Conservation (phyloP, 2,329 filamentous ascomycete species). For the Curvularia hawaiiensis region DNA sequence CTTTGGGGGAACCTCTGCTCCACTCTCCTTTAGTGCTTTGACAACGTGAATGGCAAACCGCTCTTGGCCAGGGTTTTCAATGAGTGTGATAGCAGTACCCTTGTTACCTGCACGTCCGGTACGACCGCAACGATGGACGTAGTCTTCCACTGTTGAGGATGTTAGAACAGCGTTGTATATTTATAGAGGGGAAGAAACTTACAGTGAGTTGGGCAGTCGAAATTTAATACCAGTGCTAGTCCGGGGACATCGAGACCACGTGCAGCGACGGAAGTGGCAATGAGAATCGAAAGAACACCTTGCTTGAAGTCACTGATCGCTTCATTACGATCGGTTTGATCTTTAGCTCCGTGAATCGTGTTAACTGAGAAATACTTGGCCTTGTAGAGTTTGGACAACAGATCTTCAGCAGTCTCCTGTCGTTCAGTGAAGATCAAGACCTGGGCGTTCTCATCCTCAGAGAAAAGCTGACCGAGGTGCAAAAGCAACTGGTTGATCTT, state of each 20-base stretch:
- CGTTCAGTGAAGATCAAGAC: slow-evolving; percentile 90
- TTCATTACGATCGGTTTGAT: slow-evolving; percentile 43
- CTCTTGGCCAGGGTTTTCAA: slow-evolving; percentile 91
- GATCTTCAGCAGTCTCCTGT: slow-evolving; percentile 70
- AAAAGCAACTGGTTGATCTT: slow-evolving; percentile 87
- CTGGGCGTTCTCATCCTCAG: slow-evolving; percentile 85
- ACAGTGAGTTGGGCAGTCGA: slow-evolving; percentile 84
- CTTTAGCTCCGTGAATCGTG: slow-evolving; percentile 81
- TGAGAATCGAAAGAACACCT: slow-evolving; percentile 84
- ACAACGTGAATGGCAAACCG: slow-evolving; percentile 86
- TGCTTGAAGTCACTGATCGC: slow-evolving; percentile 53
- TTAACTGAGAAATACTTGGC: slow-evolving; percentile 57
- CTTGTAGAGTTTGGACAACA: slow-evolving; percentile 39
- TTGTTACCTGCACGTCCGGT: slow-evolving; percentile 94
- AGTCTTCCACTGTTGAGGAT: slow-evolving; percentile 71
- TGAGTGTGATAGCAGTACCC: slow-evolving; percentile 91
- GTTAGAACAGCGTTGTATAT: not conserved
- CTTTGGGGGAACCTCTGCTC: slow-evolving; percentile 76
- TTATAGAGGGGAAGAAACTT: not conserved
- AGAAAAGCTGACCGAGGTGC: slow-evolving; percentile 84
- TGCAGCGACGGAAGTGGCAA: slow-evolving; percentile 94
- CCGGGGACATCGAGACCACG: slow-evolving; percentile 96
- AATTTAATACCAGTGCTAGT: slow-evolving; percentile 94
- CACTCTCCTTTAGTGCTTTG: slow-evolving; percentile 91
- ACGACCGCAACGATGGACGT: slow-evolving; percentile 91